Percentiles rank a stretch among this genome's conserved stretches.
Evolutionary conservation across 192 early-diverging fungal species (phyloP).

Genomic region (Coemansia umbellata): DNA sequence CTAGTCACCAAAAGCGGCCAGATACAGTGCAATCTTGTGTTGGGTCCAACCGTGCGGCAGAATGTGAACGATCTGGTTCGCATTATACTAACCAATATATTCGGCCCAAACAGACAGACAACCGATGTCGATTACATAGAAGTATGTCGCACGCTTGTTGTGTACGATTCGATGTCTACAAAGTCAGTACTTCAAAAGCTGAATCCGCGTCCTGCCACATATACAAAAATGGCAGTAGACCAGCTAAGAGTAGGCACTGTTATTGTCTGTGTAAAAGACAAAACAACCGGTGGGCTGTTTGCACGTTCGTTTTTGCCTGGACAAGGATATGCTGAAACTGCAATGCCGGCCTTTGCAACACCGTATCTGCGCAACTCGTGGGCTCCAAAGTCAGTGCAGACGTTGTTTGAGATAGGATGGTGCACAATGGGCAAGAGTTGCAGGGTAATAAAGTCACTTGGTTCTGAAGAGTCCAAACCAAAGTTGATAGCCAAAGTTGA

Average conservation of each 20-base stretch:
- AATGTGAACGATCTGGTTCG: conserved; percentile 1
- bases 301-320: conserved; percentile 10
- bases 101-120: conserved; percentile 1
- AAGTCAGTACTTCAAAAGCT: neutral
- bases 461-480: too few relatives aligned
- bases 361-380: conserved; percentile 13
- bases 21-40: neutral
- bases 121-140: conserved; percentile 19
- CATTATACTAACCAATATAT: conserved; percentile 12
- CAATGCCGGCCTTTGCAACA: conserved; percentile 10
- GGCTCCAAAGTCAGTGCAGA: neutral
- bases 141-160: neutral
- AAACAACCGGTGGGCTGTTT: conserved; percentile 17
- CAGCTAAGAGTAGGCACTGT: conserved; percentile 6
- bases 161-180: conserved; percentile 10
- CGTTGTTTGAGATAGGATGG: conserved; percentile 23
- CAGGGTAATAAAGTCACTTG: conserved; percentile 9
- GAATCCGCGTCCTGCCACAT: neutral
- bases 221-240: neutral
- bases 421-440: neutral
- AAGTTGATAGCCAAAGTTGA: too few relatives aligned
- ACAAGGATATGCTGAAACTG: conserved; percentile 1
- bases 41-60: neutral
- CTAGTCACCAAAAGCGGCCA: neutral
- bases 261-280: conserved; percentile 20